A percentile compares a stretch with the other conserved stretches of the same genome.
Evolutionary conservation across 345 rosid species (phyloP).

Genomic region (Eucalyptus polybractea): DNA sequence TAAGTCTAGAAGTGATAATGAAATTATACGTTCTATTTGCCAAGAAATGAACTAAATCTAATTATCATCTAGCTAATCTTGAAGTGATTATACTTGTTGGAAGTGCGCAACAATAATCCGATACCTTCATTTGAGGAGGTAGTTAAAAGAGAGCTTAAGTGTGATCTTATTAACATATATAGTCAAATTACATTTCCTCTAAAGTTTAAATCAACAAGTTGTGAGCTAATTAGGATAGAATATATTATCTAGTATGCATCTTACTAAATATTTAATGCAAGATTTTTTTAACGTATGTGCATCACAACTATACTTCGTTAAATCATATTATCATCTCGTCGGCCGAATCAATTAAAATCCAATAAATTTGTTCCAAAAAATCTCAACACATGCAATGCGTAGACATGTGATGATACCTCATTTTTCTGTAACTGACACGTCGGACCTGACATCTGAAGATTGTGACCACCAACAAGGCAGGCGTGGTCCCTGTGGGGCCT

Average conservation of each 20-base stretch:
- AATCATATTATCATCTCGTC: background rate
- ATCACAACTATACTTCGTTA: background rate
- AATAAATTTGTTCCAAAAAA: background rate
- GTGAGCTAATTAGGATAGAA: rapidly evolving
- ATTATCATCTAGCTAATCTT: background rate
- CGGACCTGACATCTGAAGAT: background rate
- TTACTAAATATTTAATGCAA: background rate
- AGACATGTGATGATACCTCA: background rate
- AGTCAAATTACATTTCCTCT: rapidly evolving
- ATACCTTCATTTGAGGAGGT: background rate
- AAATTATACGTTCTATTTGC: background rate
- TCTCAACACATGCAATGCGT: background rate
- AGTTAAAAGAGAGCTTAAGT: background rate
- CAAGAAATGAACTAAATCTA: background rate
- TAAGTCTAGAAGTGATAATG: background rate
- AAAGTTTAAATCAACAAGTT: background rate
- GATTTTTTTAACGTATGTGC: background rate
- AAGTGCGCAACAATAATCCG: rapidly evolving
- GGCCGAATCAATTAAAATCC: background rate
- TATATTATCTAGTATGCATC: background rate
- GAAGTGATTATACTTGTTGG: background rate
- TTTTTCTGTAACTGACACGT: background rate
- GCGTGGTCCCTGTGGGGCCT: background rate
- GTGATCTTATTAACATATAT: rapidly evolving
- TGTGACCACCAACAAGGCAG: background rate